Conservation (phyloP, 2,329 filamentous ascomycete species). For the Bipolaris bicolor region DNA sequence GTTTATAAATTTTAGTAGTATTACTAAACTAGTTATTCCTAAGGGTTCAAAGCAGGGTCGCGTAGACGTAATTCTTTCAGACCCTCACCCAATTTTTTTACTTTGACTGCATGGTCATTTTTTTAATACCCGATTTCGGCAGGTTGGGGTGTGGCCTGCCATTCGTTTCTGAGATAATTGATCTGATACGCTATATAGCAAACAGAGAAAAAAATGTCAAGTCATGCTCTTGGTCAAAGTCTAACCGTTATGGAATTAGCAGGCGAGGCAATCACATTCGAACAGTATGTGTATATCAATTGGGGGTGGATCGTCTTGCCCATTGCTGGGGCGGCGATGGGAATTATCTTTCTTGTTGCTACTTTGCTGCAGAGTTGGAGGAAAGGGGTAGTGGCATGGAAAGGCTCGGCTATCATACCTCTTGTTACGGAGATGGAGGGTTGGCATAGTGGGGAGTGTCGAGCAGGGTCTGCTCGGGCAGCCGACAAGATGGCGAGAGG, state of each 20-base stretch:
- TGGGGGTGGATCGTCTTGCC: slow-evolving; percentile 5
- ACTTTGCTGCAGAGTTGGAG: slow-evolving; percentile 6
- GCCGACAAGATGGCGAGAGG: not conserved
- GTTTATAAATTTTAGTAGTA: no score
- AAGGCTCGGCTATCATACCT: slow-evolving; percentile 6
- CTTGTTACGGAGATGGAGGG: slow-evolving; percentile 6
- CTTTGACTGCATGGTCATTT: not conserved
- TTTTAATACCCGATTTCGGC: not conserved
- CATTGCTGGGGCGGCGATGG: slow-evolving; percentile 3
- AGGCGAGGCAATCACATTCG: not conserved
- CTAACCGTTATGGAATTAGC: not conserved
- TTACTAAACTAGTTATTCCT: no score
- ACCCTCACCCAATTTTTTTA: not conserved
- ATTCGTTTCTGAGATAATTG: not conserved
- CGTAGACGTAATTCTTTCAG: no score
- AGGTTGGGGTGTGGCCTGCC: not conserved
- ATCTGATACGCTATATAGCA: not conserved
- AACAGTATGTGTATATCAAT: slow-evolving; percentile 6
- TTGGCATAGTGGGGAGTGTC: not conserved
- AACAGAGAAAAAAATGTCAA: not conserved
- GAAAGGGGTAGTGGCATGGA: slow-evolving; percentile 9
- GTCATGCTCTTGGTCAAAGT: not conserved
- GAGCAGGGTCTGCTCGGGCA: not conserved
- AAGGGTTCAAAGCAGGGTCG: no score
- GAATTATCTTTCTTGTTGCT: slow-evolving; percentile 3